phyloP scores from a whole-genome alignment of 768 basidiomycete species.

The Tulasnella sp. region DNA sequence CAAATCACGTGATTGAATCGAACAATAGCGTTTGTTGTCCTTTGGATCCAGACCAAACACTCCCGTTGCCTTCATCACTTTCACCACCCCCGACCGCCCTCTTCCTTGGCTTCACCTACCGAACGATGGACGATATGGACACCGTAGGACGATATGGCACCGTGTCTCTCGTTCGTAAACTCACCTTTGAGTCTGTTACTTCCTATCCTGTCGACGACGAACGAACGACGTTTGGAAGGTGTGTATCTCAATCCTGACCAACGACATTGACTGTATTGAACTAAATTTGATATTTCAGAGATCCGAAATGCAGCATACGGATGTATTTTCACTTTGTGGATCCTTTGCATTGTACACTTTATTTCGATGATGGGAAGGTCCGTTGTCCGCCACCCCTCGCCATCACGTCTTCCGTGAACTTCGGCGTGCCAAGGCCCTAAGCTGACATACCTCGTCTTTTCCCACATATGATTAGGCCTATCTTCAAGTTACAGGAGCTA shows the following conservation, averaged over 20 bases:
- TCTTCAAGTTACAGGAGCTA: slow-evolving; percentile 47
- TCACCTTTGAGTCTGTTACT: slow-evolving; percentile 40
- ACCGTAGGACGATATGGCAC: slow-evolving; percentile 58
- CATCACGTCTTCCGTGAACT: too few species aligned
- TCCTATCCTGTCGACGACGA: slow-evolving; percentile 64
- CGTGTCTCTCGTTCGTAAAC: slow-evolving; percentile 44
- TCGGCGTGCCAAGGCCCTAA: too few species aligned
- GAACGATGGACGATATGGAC: slow-evolving; percentile 14
- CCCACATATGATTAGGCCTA: slow-evolving; percentile 49
- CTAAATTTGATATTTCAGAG: slow-evolving; percentile 26
- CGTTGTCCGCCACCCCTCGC: slow-evolving; percentile 14
- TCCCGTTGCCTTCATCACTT: too few species aligned
- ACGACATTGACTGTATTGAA: background rate
- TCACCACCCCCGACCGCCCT: too few species aligned
- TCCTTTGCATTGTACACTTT: slow-evolving; percentile 53
- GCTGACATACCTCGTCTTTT: too few species aligned
- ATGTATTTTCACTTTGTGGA: slow-evolving; percentile 59
- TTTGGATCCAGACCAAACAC: too few species aligned
- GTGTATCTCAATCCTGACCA: background rate
- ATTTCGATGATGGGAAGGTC: slow-evolving; percentile 58
- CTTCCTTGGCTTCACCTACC: too few species aligned
- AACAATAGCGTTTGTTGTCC: too few species aligned
- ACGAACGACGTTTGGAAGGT: slow-evolving; percentile 51
- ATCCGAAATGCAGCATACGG: slow-evolving; percentile 51
- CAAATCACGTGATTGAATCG: too few species aligned